Conservation (phyloP, 192 early-diverging fungal genomes). For the Allomyces arbusculus region DNA sequence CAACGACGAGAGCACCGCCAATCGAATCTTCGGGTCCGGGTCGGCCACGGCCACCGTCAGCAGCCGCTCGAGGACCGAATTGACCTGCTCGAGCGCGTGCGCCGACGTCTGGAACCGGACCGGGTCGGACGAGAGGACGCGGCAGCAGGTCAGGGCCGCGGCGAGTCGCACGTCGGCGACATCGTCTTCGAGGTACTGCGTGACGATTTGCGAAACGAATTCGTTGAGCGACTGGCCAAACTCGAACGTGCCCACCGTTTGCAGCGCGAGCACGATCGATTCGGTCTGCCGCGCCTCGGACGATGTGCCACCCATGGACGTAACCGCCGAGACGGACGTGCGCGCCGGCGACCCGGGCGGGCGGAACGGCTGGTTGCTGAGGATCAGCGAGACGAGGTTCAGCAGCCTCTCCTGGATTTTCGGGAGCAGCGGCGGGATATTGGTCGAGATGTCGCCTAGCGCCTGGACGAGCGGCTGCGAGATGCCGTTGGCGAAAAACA, state of each 20-base stretch:
- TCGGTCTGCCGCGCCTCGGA: constrained; percentile 48
- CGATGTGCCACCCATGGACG: constrained; percentile 6
- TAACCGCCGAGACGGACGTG: background rate
- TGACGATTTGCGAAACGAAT: constrained; percentile 68
- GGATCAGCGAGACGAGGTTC: constrained; percentile 67
- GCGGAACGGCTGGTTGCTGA: constrained; percentile 61
- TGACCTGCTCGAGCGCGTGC: constrained; percentile 60
- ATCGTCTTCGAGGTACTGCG: constrained; percentile 62
- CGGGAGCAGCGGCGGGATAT: constrained; percentile 61
- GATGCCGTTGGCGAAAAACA: constrained; percentile 79
- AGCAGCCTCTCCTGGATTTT: constrained; percentile 76
- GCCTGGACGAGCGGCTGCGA: constrained; percentile 62
- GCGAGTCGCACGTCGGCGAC: constrained; percentile 55
- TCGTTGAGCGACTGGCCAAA: constrained; percentile 75
- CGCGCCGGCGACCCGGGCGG: constrained; percentile 44
- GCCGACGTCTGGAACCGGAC: constrained; percentile 56
- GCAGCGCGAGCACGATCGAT: constrained; percentile 55
- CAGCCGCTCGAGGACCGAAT: constrained; percentile 72
- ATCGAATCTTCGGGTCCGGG: constrained; percentile 47
- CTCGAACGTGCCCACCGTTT: constrained; percentile 66
- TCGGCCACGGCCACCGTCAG: constrained; percentile 78
- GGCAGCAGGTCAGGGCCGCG: constrained; percentile 67
- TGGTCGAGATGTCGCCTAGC: constrained; percentile 50
- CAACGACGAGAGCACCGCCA: constrained; percentile 57
- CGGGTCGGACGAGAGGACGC: constrained; percentile 58